Evolutionary conservation across 2,329 filamentous ascomycete species (phyloP).

Genomic region (Fusarium agapanthi): DNA sequence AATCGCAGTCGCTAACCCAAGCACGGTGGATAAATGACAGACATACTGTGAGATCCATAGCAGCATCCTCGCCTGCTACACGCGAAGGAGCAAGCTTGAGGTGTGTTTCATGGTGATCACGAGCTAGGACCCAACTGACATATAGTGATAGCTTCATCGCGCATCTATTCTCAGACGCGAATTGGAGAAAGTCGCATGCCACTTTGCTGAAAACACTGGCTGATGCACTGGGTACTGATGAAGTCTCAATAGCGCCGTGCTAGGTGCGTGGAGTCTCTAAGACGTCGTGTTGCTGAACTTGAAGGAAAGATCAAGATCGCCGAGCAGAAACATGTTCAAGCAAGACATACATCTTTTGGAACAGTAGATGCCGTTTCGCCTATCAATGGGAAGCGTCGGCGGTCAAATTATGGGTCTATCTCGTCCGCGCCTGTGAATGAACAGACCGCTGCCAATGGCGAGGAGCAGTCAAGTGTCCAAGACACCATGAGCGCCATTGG

Average conservation of each 20-base stretch:
- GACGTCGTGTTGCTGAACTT: constrained; percentile 5
- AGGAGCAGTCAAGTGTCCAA: constrained; percentile 21
- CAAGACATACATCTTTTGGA: background rate
- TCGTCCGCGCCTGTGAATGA: accelerated
- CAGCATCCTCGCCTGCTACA: constrained; percentile 5
- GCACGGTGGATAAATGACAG: constrained; percentile 7
- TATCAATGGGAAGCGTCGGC: background rate
- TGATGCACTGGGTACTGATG: background rate
- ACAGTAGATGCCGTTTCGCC: background rate
- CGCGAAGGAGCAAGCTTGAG: constrained; percentile 17
- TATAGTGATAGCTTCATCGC: constrained; percentile 9
- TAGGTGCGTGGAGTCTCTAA: constrained; percentile 15
- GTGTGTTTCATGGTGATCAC: background rate
- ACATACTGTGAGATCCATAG: constrained; percentile 7
- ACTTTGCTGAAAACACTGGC: constrained; percentile 1
- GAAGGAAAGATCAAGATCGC: constrained; percentile 13
- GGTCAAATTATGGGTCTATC: background rate
- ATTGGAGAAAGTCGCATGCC: constrained; percentile 19
- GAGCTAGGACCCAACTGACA: too few relatives aligned
- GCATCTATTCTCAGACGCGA: background rate
- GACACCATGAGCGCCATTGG: constrained; percentile 29
- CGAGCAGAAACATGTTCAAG: background rate
- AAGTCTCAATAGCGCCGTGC: background rate
- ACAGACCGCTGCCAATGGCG: accelerated
- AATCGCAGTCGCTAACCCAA: background rate